Conservation (phyloP, 495 filamentous ascomycete genomes). For the Chaetomium cochliodes region DNA sequence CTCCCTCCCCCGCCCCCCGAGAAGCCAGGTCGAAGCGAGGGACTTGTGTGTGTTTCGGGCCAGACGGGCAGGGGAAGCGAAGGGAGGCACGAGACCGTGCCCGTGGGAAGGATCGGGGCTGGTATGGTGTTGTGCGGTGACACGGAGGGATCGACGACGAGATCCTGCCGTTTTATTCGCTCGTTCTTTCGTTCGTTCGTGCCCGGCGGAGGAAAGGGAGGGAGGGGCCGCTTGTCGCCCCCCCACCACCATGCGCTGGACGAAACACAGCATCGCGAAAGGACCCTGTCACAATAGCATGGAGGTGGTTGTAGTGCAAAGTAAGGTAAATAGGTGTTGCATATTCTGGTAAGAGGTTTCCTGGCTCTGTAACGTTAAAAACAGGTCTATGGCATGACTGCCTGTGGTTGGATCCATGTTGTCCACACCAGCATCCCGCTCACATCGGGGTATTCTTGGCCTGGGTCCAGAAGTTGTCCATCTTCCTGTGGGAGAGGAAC, state of each 20-base stretch:
- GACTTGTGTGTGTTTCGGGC: too few relatives aligned
- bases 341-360: too few relatives aligned
- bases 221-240: background rate
- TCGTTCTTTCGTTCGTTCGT: too few relatives aligned
- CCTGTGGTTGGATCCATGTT: background rate
- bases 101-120: background rate
- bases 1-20: too few relatives aligned
- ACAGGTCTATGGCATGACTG: background rate
- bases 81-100: background rate
- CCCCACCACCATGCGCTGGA: background rate
- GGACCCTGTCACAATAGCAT: background rate
- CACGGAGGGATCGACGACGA: background rate
- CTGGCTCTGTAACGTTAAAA: background rate
- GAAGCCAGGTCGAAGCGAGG: too few relatives aligned
- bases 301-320: background rate
- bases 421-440: background rate
- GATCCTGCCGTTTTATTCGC: background rate
- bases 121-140: background rate
- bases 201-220: background rate
- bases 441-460: slow-evolving; percentile 59
- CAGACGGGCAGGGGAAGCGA: too few relatives aligned
- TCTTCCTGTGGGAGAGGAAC: slow-evolving; percentile 70
- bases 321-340: too few relatives aligned
- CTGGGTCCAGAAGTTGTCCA: slow-evolving; percentile 95
- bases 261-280: background rate